A percentile compares a stretch with the other conserved stretches of the same genome.
Evolutionary conservation across 345 rosid genomes (phyloP).

Genomic region (Jatropha curcas): DNA sequence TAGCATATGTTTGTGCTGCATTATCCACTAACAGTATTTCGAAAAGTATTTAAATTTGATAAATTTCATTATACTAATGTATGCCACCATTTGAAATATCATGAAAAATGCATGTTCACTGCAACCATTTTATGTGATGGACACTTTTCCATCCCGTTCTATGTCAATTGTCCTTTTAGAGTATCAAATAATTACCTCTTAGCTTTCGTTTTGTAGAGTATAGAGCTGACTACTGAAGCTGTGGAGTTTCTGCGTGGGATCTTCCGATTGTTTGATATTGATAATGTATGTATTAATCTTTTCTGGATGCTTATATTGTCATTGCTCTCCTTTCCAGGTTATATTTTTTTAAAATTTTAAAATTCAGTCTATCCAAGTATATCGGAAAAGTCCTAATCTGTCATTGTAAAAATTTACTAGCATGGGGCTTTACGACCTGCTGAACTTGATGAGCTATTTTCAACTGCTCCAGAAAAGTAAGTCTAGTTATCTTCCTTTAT

Average conservation of each 20-base stretch:
- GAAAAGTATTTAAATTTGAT: background rate
- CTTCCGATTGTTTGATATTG: constrained; percentile 63
- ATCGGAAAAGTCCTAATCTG: constrained; percentile 6
- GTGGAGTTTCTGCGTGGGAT: constrained; percentile 61
- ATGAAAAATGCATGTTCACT: background rate
- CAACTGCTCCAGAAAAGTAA: constrained; percentile 82
- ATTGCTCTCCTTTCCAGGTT: background rate
- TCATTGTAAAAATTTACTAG: constrained; percentile 42
- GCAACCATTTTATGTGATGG: background rate
- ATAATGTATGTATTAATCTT: constrained; percentile 52
- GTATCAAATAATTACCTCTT: constrained; percentile 12
- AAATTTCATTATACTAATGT: background rate
- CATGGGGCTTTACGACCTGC: constrained; percentile 65
- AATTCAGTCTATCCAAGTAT: background rate
- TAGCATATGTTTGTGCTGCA: background rate
- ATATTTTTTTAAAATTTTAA: background rate
- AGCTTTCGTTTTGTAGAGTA: constrained; percentile 47
- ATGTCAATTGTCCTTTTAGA: constrained; percentile 2
- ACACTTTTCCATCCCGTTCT: background rate
- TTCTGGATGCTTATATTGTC: background rate
- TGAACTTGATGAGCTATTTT: constrained; percentile 69
- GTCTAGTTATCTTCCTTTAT: constrained; percentile 7
- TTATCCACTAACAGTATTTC: background rate
- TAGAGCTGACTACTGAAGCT: constrained; percentile 66
- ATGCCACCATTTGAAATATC: background rate